These are phyloP conservation scores for Dactylis glomerata DNA, from an alignment of 176 grass and related monocot genomes.

Conservation along the genomic window DNA sequence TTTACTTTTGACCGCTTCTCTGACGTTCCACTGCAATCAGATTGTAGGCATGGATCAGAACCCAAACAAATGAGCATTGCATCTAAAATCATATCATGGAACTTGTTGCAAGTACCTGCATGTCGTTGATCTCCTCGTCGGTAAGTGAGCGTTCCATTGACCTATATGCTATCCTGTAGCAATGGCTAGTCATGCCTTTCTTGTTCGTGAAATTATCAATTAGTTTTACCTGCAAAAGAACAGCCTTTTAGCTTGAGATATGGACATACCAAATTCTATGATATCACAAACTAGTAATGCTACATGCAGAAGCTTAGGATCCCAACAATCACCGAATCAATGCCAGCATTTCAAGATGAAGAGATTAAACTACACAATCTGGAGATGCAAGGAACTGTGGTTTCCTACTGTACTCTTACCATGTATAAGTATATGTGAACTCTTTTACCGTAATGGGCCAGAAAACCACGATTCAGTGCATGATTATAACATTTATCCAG, in stretches of 20 bases:
- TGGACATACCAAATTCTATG: background rate
- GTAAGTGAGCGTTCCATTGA: constrained; percentile 90
- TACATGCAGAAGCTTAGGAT: background rate
- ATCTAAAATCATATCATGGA: background rate
- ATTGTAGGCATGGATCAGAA: constrained; percentile 26
- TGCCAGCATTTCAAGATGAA: background rate
- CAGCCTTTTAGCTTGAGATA: background rate
- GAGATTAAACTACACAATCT: background rate
- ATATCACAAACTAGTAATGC: background rate
- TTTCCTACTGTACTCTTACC: no score
- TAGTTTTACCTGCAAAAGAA: constrained; percentile 61
- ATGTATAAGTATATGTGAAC: no score
- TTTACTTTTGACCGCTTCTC: constrained; percentile 86
- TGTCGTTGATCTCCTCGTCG: constrained; percentile 80
- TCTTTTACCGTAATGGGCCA: no score
- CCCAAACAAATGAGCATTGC: background rate
- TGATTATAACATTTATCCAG: no score
- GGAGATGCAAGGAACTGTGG: no score
- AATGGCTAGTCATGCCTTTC: constrained; percentile 98
- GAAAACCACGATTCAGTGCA: no score
- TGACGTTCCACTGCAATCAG: constrained; percentile 70
- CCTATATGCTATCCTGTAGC: constrained; percentile 89
- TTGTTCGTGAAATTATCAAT: constrained; percentile 99
- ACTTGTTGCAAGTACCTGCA: constrained; percentile 54
- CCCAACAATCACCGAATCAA: background rate